Evolutionary conservation across 2,329 filamentous ascomycete species (phyloP).

Genomic region (Ascochyta viciae-villosae): DNA sequence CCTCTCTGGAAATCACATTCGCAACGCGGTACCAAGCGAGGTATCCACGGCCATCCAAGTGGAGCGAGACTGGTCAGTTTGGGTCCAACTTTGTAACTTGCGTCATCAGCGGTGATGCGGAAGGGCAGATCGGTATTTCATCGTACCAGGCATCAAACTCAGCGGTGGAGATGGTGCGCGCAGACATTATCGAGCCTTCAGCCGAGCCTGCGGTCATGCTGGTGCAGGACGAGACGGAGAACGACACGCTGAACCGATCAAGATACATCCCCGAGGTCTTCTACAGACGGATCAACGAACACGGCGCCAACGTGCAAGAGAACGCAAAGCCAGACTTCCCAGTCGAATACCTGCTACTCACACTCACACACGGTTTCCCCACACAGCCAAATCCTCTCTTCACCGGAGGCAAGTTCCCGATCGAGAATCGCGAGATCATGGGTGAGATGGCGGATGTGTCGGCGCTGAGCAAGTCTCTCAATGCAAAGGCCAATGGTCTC

Average conservation of each 20-base stretch:
- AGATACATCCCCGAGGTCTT: constrained; percentile 98
- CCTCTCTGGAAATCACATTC: constrained; percentile 90
- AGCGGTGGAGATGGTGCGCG: constrained; percentile 94
- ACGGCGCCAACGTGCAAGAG: constrained; percentile 93
- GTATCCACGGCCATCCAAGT: constrained; percentile 89
- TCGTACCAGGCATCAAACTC: constrained; percentile 96
- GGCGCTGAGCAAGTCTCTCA: constrained; percentile 71
- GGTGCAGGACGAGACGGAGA: constrained; percentile 89
- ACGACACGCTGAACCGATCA: constrained; percentile 71
- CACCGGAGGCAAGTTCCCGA: constrained; percentile 74
- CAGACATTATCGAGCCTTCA: constrained; percentile 93
- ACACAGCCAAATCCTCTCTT: constrained; percentile 80
- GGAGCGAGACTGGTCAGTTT: constrained; percentile 93
- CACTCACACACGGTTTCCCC: constrained; percentile 95
- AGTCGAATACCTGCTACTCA: constrained; percentile 94
- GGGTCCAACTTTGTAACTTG: constrained; percentile 98
- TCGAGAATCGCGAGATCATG: constrained; percentile 88
- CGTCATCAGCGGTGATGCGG: constrained; percentile 89
- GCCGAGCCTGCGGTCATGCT: constrained; percentile 94
- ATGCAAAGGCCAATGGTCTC: constrained; percentile 60
- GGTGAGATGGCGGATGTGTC: constrained; percentile 84
- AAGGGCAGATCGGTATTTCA: constrained; percentile 85
- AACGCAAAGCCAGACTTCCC: constrained; percentile 97
- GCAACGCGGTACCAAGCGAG: constrained; percentile 86
- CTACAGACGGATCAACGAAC: constrained; percentile 94